Evolutionary conservation across 345 rosid species (phyloP).

Genomic region (Eucalyptus melliodora): DNA sequence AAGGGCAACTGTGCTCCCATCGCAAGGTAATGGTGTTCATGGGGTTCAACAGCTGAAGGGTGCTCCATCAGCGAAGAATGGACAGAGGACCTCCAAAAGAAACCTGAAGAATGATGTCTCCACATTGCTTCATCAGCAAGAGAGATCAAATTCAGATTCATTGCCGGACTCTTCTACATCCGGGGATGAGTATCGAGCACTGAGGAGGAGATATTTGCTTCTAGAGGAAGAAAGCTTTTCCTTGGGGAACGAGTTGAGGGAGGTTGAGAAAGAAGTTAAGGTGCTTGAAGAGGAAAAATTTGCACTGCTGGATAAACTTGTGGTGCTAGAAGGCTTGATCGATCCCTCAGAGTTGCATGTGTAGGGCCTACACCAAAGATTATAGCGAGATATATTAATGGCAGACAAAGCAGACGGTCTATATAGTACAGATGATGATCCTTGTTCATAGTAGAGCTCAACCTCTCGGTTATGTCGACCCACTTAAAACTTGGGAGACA

Average conservation of each 20-base stretch:
- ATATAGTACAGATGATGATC: neutral
- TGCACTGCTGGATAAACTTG: conserved; percentile 71
- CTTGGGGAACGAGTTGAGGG: conserved; percentile 51
- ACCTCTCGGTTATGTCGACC: neutral
- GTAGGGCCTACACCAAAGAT: neutral
- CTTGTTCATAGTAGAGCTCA: neutral
- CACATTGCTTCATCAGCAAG: conserved; percentile 37
- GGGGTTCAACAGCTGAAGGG: conserved; percentile 12
- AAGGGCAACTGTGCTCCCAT: conserved; percentile 17
- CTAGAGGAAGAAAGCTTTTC: conserved; percentile 69
- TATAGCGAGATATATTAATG: neutral
- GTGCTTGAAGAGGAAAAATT: conserved; percentile 70
- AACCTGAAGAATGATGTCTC: conserved; percentile 27
- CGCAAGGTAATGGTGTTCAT: conserved; percentile 12
- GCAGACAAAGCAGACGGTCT: neutral
- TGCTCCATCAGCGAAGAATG: conserved; percentile 3
- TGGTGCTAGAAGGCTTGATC: conserved; percentile 83
- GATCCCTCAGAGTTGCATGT: conserved; percentile 41
- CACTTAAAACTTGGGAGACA: neutral
- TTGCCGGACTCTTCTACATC: conserved; percentile 46
- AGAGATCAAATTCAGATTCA: conserved; percentile 61
- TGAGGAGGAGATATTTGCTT: conserved; percentile 62
- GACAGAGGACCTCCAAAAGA: conserved; percentile 26
- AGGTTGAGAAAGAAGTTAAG: conserved; percentile 51
- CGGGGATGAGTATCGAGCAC: conserved; percentile 51